Evolutionary conservation across 2,329 filamentous ascomycete genomes (phyloP), one percentile per base, ranked within the genome.

Genomic region (Rhexocercosporidium sp.): DNA sequence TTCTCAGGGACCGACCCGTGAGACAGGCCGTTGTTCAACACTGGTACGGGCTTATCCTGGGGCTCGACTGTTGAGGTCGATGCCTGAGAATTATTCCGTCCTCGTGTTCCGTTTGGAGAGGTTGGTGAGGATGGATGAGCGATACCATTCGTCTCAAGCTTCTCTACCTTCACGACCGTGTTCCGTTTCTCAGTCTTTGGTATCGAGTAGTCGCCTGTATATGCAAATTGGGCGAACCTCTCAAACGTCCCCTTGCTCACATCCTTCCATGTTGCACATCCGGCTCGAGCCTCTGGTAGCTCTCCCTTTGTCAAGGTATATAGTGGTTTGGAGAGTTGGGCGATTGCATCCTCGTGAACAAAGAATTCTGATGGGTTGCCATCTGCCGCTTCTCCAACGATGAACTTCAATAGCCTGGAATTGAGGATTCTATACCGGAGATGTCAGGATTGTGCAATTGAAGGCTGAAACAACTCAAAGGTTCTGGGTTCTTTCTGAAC

Each of bases 181-280:
- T n/a, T n/a, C 3, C 69, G 49, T 41, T 54, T 34, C 46, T 49
- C n/a, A n/a, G 54, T 59, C 57, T 67, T 54, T 11, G 70, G 67
- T 14, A 73, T 63, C 6, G 67, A 64, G 37, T 73, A 74, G 41
- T 74, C 69, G 7, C 69, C 68, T 11, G 65, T 72, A 67, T 73
- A 72, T 25, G 71, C 72, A 64, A 73, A 71, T 51, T 73, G 71
- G 41, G 39, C 53, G 27, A 74, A 72, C 12, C 64, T 61, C 62
- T 65, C 69, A 54, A 73, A 74, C 0, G 70, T 71, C n/a, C 68
- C 64, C 61, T 69, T 70, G 51, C 60, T 62, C 9, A 72, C 67
- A 25, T 72, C 63, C 3, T 60, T 25, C 71, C 66, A 74, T 47
- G 27, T 64, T 5, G 59, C 54, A 20, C 57, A 49, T 14, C 60